Conservation (phyloP, 352 stramenopile species). For the Globisporangium alternatum region DNA sequence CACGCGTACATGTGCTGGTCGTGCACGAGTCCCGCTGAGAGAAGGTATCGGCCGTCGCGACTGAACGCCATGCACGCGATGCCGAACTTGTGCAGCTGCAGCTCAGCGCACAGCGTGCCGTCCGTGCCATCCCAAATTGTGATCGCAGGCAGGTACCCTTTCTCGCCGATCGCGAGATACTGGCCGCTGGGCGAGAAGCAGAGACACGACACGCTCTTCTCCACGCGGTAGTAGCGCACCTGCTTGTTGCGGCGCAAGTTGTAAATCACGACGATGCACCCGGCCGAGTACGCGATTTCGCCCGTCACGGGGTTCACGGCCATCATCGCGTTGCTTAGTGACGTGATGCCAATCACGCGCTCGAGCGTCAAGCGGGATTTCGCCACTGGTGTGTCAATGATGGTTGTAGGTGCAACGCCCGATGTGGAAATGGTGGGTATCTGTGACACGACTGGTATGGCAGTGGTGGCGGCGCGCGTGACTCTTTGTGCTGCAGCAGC, state of each 20-base stretch:
- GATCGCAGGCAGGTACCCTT: conserved; percentile 78
- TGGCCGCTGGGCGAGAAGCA: conserved; percentile 82
- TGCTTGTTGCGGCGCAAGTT: conserved; percentile 84
- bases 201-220: conserved; percentile 79
- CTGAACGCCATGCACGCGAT: conserved; percentile 81
- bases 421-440: background rate
- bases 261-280: conserved; percentile 90
- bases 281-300: conserved; percentile 84
- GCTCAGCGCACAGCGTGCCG: conserved; percentile 75
- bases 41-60: conserved; percentile 49
- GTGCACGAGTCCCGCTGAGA: conserved; percentile 77
- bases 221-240: conserved; percentile 85
- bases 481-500: background rate
- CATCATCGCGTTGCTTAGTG: conserved; percentile 70
- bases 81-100: conserved; percentile 82
- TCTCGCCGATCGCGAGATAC: conserved; percentile 87
- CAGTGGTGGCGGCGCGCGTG: background rate
- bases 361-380: conserved; percentile 71
- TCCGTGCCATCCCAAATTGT: conserved; percentile 84
- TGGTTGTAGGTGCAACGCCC: conserved; percentile 2
- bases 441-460: background rate
- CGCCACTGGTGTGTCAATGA: conserved; percentile 6
- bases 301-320: conserved; percentile 72
- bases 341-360: conserved; percentile 76
- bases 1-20: conserved; percentile 83